Base-by-base conservation (phyloP, 768 basidiomycete species). In the Russula brevipes region DNA sequence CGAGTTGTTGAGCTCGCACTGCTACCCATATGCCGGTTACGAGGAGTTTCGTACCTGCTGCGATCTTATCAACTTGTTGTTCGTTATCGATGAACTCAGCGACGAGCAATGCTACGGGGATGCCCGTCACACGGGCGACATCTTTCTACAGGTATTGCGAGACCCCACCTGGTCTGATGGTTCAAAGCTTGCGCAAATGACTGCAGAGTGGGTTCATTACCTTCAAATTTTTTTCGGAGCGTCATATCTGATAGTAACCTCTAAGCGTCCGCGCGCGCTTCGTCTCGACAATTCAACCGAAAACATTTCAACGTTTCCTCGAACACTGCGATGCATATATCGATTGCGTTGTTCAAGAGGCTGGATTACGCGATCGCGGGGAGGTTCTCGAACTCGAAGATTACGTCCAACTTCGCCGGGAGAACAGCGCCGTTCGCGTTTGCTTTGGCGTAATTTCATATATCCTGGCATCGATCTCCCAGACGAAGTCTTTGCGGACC, bases 1-100 rank as follows among this genome's bases (percentile, higher is more conserved):
- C 68, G 85, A 86, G 69, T 78, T 86, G 4, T 76, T 87, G 52
- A 82, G 81, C 68, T 82, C 85, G 10, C 82, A 80, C 70, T 80
- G 77, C n/a, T 87, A 83, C 71, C 78, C 81, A 17, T 85, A 82
- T 70, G 81, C 82, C 49, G 81, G 78, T 42, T 78, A 78, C 60
- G 83, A 85, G 60, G 76, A 80, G 69, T 80, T 86, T 63, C 78
- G 85, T 58, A 85, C 80, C 1, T 79, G 77, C 45, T 86, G 85
- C 69, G 85, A 87, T 72, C 84, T 85, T 63, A 79, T 85, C 62
- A 85, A 87, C 68, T 73, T 84, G 12, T 78, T 88, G 35, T 87
- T 85, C 73, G 82, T 84, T 61, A 77, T 86, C 54, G 87, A 88
- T 72, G 86, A 87, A 72, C 78, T 85, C 57, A 86, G 83, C 71